Evolutionary conservation across 2,329 filamentous ascomycete genomes (phyloP), one percentile per base, ranked within the genome.

Genomic region (Fusarium tricinctum): DNA sequence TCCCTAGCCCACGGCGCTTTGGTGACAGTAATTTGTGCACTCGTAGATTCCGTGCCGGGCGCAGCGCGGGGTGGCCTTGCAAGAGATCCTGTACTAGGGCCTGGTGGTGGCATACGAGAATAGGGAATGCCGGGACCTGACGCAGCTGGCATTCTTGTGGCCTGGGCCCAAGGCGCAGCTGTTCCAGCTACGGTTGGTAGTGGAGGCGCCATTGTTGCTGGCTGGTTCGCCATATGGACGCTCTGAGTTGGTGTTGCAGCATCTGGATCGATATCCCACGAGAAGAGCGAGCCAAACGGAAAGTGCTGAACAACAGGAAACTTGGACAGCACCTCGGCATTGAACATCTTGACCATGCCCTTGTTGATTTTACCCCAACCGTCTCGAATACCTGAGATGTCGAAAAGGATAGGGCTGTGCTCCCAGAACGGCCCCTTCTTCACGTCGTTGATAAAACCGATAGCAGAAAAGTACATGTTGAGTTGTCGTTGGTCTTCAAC

Each of bases 281-380:
- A 88, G 76, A 95, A 93, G n/a, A 96, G 81, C 8, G 89, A 91
- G 26, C 92, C 92, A 70, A 96, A 95, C 4, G 86, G 88, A 71
- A 96, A 98, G 79, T 99, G 96, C 80, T 99, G 96, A n/a, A 99
- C 93, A 4, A 99, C 96, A 4, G 96, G 96, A 76, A 97, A 97
- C 79, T 99, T 99, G 39, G 92, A 93, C 15, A 99, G 84, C 5
- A 99, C 96, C 81, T 99, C 96, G 19, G 93, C 96, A 71, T 97
- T 94, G 82, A 95, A 99, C 96, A 99, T 99, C 81, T 98, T 99
- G 74, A 99, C 89, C 96, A 99, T 98, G 51, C 96, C 96, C 90
- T 94, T 94, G 80, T 99, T 98, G 75, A 99, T 97, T 83, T 99
- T 99, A 35, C 92, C 96, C 96, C 96, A 99, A n/a, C 96, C 92